Percentiles rank a stretch among this genome's conserved stretches.
phyloP scores from a whole-genome alignment of 345 rosid genomes.

The Camelina hispida region DNA sequence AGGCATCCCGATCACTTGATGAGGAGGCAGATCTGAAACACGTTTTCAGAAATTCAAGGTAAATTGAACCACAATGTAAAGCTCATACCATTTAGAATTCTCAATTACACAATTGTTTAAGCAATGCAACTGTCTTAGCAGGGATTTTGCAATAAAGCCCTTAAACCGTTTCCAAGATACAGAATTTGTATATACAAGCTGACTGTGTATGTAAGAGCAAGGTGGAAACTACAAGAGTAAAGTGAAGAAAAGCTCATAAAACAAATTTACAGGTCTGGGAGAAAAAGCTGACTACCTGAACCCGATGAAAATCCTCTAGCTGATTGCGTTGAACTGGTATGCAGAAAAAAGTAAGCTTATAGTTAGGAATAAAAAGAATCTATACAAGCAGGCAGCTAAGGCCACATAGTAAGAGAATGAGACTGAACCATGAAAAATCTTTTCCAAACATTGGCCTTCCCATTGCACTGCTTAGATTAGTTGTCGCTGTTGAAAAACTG shows the following conservation, averaged over 20 bases:
- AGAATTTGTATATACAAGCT: neutral
- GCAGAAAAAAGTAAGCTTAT: constrained; percentile 14
- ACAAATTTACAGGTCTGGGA: constrained; percentile 1
- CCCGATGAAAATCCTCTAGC: constrained; percentile 79
- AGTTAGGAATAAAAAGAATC: neutral
- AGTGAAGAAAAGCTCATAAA: constrained; percentile 5
- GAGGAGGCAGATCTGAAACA: constrained; percentile 86
- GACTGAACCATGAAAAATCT: constrained; percentile 48
- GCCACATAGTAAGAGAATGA: constrained; percentile 21
- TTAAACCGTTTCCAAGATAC: neutral
- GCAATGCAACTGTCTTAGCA: neutral
- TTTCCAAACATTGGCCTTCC: constrained; percentile 43
- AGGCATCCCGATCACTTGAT: constrained; percentile 99
- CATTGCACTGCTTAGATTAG: constrained; percentile 46
- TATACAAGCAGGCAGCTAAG: neutral
- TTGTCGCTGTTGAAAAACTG: constrained; percentile 39
- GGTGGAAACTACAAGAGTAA: constrained; percentile 24
- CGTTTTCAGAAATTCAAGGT: constrained; percentile 28
- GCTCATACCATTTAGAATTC: constrained; percentile 1
- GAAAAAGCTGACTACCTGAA: constrained; percentile 58
- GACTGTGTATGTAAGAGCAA: constrained; percentile 1
- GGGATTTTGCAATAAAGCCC: constrained; percentile 1
- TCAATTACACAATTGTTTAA: neutral
- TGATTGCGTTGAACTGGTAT: constrained; percentile 54
- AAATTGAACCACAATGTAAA: neutral